Evolutionary conservation across 805 yeast species (phyloP).

Genomic region (Cyberlindnera americana): DNA sequence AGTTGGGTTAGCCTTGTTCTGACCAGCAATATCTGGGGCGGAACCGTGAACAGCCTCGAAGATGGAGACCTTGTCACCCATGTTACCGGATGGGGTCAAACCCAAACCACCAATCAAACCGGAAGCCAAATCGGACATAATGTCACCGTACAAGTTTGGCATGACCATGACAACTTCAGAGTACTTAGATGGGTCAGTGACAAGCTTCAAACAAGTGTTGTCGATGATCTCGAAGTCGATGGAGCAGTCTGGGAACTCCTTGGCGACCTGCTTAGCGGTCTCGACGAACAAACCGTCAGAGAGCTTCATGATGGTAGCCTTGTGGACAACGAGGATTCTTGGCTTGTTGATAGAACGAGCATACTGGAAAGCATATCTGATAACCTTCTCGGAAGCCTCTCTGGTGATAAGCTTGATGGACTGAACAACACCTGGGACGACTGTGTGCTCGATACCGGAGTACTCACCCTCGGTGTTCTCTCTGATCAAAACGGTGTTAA

Average conservation of each 20-base stretch:
- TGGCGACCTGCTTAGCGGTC: constrained; percentile 83
- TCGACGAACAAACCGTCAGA: constrained; percentile 96
- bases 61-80: constrained; percentile 97
- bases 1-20: constrained; percentile 98
- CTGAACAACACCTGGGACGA: constrained; percentile 98
- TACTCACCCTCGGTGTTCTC: constrained; percentile 46
- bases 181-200: constrained; percentile 83
- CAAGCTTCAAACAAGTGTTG: constrained; percentile 89
- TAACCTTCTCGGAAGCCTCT: constrained; percentile 94
- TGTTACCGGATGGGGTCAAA: constrained; percentile 98
- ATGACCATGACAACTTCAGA: constrained; percentile 87
- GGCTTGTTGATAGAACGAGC: constrained; percentile 86
- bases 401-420: constrained; percentile 95
- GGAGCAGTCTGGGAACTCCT: constrained; percentile 88
- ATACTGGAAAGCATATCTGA: constrained; percentile 95
- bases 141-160: constrained; percentile 99
- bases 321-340: constrained; percentile 92
- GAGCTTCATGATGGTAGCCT: constrained; percentile 96
- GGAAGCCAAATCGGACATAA: constrained; percentile 95
- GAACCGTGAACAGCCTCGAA: constrained; percentile 99
- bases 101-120: constrained; percentile 99
- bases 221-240: constrained; percentile 87
- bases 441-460: constrained; percentile 98
- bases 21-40: constrained; percentile 99
- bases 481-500: constrained; percentile 93